Base-by-base conservation (phyloP, 1,139 yeast genomes). In the Maudiozyma humilis region DNA sequence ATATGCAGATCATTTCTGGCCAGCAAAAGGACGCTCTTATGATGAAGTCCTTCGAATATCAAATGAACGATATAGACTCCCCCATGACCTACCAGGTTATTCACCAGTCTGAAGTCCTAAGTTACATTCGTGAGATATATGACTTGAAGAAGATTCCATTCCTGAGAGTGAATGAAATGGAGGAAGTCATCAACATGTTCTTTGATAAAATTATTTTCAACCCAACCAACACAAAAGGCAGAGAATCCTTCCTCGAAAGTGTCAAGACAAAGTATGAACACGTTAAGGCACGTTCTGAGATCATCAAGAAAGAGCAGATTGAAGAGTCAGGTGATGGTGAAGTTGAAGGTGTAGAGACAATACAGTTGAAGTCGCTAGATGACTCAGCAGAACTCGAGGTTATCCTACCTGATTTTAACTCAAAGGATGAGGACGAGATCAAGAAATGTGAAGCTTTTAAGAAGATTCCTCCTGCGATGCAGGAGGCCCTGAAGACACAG, bases 21-120 rank as follows among this genome's bases (percentile, higher is more conserved):
- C 79, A 78, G 48, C 97, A 91, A 60, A 88, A 89, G 60, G 98
- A 93, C 64, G 89, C 95, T 0, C 75, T 93, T 47, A 71, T 89
- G 60, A 89, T 91, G 96, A 80, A 82, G 20, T 95, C 97, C 0
- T 93, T 91, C 62, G 95, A 91, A 56, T 70, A 73, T 44, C 88
- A 88, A 61, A 42, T 48, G 8, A 82, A 79, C 15, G 72, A 86
- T 43, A 60, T 75, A 0, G 48, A 52, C 4, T 39, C 45, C 5
- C 15, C 17, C 2, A 60, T 64, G 13, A 78, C 89, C 1, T 73
- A 72, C 51, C 82, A 76, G 48, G 75, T 82, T 27, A 80, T 91
- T 38, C 84, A 80, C 59, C 94, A 87, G 59, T 82, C 96, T 1
- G 75, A 87, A 53, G 66, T 91, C 36, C 65, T 91, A 47, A 95